Base-by-base conservation (phyloP, 23 red algal genomes). In the Gracilariopsis chorda region DNA sequence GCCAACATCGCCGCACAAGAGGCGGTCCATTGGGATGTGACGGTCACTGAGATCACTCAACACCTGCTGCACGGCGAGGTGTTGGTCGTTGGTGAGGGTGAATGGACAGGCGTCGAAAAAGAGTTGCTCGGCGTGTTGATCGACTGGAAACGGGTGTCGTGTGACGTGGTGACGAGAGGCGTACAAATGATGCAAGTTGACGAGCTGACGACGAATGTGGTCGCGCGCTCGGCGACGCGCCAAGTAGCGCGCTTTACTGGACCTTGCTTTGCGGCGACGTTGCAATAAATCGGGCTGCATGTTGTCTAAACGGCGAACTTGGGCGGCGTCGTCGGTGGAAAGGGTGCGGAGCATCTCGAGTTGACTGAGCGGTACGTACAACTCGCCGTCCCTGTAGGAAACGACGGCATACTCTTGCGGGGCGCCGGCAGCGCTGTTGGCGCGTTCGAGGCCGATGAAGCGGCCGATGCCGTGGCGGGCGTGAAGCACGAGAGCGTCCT, bases 1-100 rank as follows among this genome's bases (percentile, higher is more conserved):
- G 13, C 97, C 97, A 20, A 99, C 97, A 88, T 99, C 97, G 9
- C 97, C 97, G 72, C 94, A 96, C 28, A 99, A 60, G 23, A 99
- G 78, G 32, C 97, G 75, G 39, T 99, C 97, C 97, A 99, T 99
- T 16, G 97, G 97, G 20, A 41, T 41, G 0, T 51, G 8, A 33
- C 69, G 64, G 30, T 95, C 84, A 84, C 89, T 91, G 47, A 99
- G 78, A 35, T 99, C 94, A 14, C 49, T 27, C 12, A 88, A 48
- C 47, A 99, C 42, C 46, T 99, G 93, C 30, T 40, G 76, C 41
- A 94, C 73, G 40, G 88, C 90, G 44, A 36, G 28, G 32, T 63
- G 32, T 71, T 99, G 97, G 68, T 96, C 97, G 4, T 72, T 27
- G 10, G 97, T 99, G 47, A 96, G 88, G 24, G 27, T 14, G 61